Percentiles rank a stretch among this genome's conserved stretches.
phyloP scores from a whole-genome alignment of 2,329 filamentous ascomycete species.

The Venturia oleaginea region DNA sequence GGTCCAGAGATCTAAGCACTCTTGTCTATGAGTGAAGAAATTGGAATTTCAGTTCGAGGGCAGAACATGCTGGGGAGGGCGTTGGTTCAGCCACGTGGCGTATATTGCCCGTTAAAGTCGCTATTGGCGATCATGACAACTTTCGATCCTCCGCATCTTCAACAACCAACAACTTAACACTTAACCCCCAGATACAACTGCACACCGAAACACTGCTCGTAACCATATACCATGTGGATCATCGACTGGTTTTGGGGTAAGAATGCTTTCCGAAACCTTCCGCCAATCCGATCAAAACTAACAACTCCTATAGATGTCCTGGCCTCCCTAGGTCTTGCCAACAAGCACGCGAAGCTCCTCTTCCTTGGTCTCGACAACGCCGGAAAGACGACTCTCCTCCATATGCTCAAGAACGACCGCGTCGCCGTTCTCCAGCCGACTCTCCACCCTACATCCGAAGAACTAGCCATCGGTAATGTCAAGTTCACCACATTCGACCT shows the following conservation, averaged over 20 bases:
- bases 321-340: conserved; percentile 75
- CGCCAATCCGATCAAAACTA: not conserved
- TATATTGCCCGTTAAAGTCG: not conserved
- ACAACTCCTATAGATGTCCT: conserved; percentile 43
- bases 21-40: too few species aligned
- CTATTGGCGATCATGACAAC: not conserved
- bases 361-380: conserved; percentile 92
- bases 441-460: conserved; percentile 73
- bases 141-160: not conserved
- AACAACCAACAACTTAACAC: not conserved
- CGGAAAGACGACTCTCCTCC: conserved; percentile 85
- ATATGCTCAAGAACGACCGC: conserved; percentile 96
- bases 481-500: conserved; percentile 93
- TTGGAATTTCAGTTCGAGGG: too few species aligned
- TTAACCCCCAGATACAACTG: not conserved
- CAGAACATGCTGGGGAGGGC: too few species aligned
- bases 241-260: conserved; percentile 11
- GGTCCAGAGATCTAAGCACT: not conserved
- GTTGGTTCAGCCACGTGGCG: not conserved
- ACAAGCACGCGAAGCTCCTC: conserved; percentile 84
- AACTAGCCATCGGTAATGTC: conserved; percentile 44
- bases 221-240: conserved; percentile 9
- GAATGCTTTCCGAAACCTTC: not conserved
- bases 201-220: not conserved
- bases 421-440: conserved; percentile 85